Base-by-base conservation (phyloP, 1,139 yeast species). In the Chernovozyma sophiae-reginae region DNA sequence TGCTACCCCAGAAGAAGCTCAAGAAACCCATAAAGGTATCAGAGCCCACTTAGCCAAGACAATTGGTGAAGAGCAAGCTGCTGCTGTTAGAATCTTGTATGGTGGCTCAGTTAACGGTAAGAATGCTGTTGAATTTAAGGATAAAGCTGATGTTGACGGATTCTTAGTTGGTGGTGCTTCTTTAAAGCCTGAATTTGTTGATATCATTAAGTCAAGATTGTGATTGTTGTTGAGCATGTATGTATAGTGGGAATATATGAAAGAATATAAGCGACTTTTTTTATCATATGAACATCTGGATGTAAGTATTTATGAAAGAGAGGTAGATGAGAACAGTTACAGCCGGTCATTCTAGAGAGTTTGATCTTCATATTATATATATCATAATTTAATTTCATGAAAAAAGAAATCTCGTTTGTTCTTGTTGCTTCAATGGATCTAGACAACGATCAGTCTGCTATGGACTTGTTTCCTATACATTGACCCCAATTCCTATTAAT, bases 131-230 rank as follows among this genome's bases (percentile, higher is more conserved):
- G 81, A 92, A 49, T 90, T 94, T 79, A 86, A 83, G 74, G 94
- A 82, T 72, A 89, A 89, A 79, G 70, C 72, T 29, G 96, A 92
- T 60, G 94, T 92, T 50, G 99, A 92, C 61, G 99, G 99, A 39
- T 92, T 90, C 92, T 81, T 92, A 59, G 98, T 92, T 56, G 99
- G 99, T 61, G 99, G 99, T 74, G 99, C 98, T 61, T 86, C 96
- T 35, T 81, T 92, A 70, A 92, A 92, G 79, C 96, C 98, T 49
- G 98, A 92, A 74, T 92, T 92, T 62, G 81, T 87, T 60, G 94
- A 87, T 72, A 92, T 92, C 60, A 76, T 92, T 78, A 92, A 84
- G 74, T 86, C 96, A 43, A 85, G 96, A 81, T 71, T 74, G 62
- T 84, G 96, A 81, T 71, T 74, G 62, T 87, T 81, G 68, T 20